Conservation (phyloP, 1,139 yeast species). For the Williopsis jadinii region DNA sequence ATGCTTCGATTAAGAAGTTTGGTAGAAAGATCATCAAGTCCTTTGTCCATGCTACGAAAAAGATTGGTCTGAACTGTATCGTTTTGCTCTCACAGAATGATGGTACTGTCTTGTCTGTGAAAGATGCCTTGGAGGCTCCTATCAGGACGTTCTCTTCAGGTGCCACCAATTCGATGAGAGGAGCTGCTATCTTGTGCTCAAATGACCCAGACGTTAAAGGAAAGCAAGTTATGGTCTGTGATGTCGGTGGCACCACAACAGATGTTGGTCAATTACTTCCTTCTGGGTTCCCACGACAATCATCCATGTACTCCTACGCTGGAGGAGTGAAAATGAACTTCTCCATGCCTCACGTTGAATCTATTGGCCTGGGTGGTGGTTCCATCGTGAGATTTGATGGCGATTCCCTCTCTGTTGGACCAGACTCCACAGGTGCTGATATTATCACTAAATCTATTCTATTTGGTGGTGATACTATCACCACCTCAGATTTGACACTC, state of each 20-base stretch:
- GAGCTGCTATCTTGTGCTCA: slow-evolving; percentile 31
- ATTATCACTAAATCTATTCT: slow-evolving; percentile 25
- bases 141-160: slow-evolving; percentile 39
- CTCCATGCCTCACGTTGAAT: slow-evolving; percentile 39
- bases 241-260: slow-evolving; percentile 39
- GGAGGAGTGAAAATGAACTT: slow-evolving; percentile 39
- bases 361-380: slow-evolving; percentile 39
- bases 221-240: slow-evolving; percentile 30
- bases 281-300: slow-evolving; percentile 35
- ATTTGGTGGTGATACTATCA: slow-evolving; percentile 32
- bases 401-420: slow-evolving; percentile 20
- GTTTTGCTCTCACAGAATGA: slow-evolving; percentile 35
- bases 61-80: slow-evolving; percentile 30
- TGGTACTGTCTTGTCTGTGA: slow-evolving; percentile 31
- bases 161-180: slow-evolving; percentile 40
- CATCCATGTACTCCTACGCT: slow-evolving; percentile 30
- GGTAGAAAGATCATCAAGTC: slow-evolving; percentile 33
- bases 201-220: slow-evolving; percentile 23
- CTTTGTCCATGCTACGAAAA: slow-evolving; percentile 28
- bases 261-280: slow-evolving; percentile 35
- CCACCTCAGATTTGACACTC: slow-evolving; percentile 33
- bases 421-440: slow-evolving; percentile 36
- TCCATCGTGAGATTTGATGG: slow-evolving; percentile 28
- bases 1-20: slow-evolving; percentile 33
- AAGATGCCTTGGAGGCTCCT: slow-evolving; percentile 31